phyloP scores from a whole-genome alignment of 805 yeast species.

The Kluyveromyces starmeri region DNA sequence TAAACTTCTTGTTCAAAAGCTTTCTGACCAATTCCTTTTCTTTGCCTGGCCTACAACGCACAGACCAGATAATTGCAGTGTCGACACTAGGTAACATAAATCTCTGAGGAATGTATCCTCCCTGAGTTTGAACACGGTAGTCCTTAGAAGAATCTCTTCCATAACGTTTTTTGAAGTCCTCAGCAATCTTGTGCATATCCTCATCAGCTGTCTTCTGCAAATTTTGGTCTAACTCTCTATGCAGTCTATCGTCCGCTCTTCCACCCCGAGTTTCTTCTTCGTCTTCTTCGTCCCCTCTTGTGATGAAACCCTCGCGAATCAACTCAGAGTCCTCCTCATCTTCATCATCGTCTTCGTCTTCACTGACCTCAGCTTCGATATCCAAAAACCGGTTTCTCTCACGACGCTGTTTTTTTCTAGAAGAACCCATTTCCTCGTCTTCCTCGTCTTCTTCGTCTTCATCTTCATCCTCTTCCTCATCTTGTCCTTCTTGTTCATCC shows the following conservation, averaged over 20 bases:
- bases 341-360: slow-evolving; percentile 86
- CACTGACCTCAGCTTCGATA: slow-evolving; percentile 98
- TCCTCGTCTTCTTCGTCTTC: slow-evolving; percentile 55
- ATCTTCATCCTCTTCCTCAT: slow-evolving; percentile 36
- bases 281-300: slow-evolving; percentile 44
- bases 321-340: slow-evolving; percentile 91
- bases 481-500: slow-evolving; percentile 35
- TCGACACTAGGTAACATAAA: slow-evolving; percentile 89
- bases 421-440: slow-evolving; percentile 40
- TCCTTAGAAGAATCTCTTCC: slow-evolving; percentile 76
- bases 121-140: slow-evolving; percentile 66
- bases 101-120: slow-evolving; percentile 86
- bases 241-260: slow-evolving; percentile 64
- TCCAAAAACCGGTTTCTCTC: slow-evolving; percentile 82
- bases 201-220: slow-evolving; percentile 82
- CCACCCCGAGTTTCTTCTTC: slow-evolving; percentile 49
- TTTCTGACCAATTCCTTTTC: slow-evolving; percentile 87
- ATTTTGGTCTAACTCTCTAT: slow-evolving; percentile 83
- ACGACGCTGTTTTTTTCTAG: slow-evolving; percentile 37
- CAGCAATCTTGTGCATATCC: slow-evolving; percentile 92
- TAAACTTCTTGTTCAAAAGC: slow-evolving; percentile 73
- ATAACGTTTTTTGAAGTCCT: slow-evolving; percentile 83
- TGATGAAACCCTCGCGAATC: slow-evolving; percentile 72
- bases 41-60: slow-evolving; percentile 85
- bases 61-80: slow-evolving; percentile 94